Base-by-base conservation (phyloP, 2,329 filamentous ascomycete genomes). In the Cladosporium sp. region DNA sequence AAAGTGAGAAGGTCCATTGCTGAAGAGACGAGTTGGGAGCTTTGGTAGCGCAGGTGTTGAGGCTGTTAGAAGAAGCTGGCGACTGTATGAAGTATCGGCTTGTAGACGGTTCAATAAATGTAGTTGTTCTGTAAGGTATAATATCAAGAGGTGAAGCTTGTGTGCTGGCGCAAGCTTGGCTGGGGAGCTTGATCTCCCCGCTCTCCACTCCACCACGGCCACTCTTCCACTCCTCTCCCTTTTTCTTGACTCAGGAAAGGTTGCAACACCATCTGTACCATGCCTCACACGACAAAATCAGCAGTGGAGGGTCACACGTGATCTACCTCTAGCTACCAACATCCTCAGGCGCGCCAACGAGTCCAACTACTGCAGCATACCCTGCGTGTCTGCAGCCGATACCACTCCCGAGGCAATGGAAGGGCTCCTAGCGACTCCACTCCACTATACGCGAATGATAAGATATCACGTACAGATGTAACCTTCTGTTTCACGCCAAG, bases 401-500 rank as follows among this genome's bases (percentile, higher is more conserved):
- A 21, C 40, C n/a, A 46, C 40, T 57, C 28, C 55, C 55, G 55
- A 57, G 33, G 55, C 14, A 21, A 37, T 18, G 8, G 52, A 31
- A 28, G 52, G 28, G 52, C 21, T 28, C 16, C 8, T 8, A 14
- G 21, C 33, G 21, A 35, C 33, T 57, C 55, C 31, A 57, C 55
- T 40, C 55, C 55, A 57, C 52, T 21, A n/a, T 31, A 56, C 29
- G 55, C 55, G 31, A 57, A 40, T 12, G 55, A 57, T 57, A 57
- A 57, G 55, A 35, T 57, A 40, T 57, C 55, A 57, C 12, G 14
- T 21, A 40, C 31, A 57, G 55, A 57, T 57, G 33, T 40, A n/a
- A 57, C 55, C 55, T 57, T 57, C 55, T 57, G 14, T 33, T 37
- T 57, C 33, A 57, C 33, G 55, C 55, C 55, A 57, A 57, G 55